These are phyloP conservation scores for Brassica juncea DNA, from an alignment of 345 rosid species.

Conservation along the genomic window DNA sequence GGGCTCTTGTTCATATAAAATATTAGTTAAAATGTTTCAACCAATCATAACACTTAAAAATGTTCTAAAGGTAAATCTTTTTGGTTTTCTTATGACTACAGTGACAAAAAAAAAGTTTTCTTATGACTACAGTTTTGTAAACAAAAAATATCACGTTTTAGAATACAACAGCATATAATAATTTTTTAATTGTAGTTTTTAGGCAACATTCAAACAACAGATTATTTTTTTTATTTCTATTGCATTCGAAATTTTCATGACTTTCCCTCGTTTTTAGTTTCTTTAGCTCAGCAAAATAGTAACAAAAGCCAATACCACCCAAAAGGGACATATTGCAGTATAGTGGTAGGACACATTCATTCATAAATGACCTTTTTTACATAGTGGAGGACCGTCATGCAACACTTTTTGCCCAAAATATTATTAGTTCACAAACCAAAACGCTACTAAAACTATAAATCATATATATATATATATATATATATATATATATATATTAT, in stretches of 20 bases:
- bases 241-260: background rate
- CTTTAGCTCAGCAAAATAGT: background rate
- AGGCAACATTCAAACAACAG: background rate
- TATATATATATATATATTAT: background rate
- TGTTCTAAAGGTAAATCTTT: background rate
- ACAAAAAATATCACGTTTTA: background rate
- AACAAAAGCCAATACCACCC: constrained; percentile 13
- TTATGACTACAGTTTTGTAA: background rate
- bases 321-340: constrained; percentile 14
- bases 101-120: too few relatives aligned
- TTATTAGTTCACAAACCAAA: background rate
- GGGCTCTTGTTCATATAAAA: background rate
- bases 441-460: background rate
- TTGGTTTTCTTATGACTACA: background rate
- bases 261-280: background rate
- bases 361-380: constrained; percentile 13
- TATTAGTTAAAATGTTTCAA: background rate
- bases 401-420: background rate
- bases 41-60: background rate
- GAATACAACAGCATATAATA: background rate
- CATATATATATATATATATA: too few relatives aligned
- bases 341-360: constrained; percentile 28
- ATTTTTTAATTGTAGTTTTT: background rate
- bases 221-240: background rate
- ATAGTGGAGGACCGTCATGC: background rate